Percentiles rank a stretch among this genome's conserved stretches.
Conservation (phyloP, 805 yeast species). For the Wickerhamiella kurtzmanii region DNA sequence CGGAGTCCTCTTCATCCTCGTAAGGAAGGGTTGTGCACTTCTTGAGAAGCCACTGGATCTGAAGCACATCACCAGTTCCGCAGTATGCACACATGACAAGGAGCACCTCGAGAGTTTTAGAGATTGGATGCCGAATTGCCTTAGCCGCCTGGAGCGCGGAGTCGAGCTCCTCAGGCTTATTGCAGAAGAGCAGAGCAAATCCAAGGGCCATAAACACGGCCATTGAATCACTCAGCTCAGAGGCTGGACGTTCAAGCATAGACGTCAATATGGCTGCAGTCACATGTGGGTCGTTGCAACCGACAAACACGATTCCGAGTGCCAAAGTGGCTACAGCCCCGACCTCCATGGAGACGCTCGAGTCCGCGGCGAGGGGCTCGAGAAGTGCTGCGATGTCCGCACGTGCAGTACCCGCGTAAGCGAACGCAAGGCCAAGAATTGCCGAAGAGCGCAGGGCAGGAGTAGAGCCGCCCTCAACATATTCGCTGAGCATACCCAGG, state of each 20-base stretch:
- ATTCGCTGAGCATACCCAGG: conserved; percentile 66
- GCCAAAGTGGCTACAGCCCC: conserved; percentile 81
- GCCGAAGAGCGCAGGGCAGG: conserved; percentile 56
- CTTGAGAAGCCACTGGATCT: conserved; percentile 80
- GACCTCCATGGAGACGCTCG: conserved; percentile 59
- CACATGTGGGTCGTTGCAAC: conserved; percentile 89
- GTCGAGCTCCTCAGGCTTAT: conserved; percentile 89
- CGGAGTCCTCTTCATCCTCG: conserved; percentile 47
- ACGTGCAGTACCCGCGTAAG: conserved; percentile 88
- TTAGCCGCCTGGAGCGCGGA: conserved; percentile 77
- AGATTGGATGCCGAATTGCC: conserved; percentile 91
- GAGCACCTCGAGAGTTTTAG: conserved; percentile 75
- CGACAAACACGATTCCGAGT: conserved; percentile 87
- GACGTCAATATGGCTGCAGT: conserved; percentile 87
- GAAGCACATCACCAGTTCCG: conserved; percentile 94
- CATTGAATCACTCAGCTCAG: conserved; percentile 74
- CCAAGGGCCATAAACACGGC: conserved; percentile 84
- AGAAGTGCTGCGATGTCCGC: conserved; percentile 67
- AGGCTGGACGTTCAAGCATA: conserved; percentile 66
- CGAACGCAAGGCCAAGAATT: conserved; percentile 81
- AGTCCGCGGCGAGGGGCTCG: conserved; percentile 70
- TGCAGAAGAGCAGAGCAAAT: conserved; percentile 80
- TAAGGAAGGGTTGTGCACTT: conserved; percentile 58
- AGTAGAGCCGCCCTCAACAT: conserved; percentile 43
- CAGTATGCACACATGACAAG: conserved; percentile 91